Evolutionary conservation across 441 rosid species (phyloP).

Genomic region (Oxalis stricta): DNA sequence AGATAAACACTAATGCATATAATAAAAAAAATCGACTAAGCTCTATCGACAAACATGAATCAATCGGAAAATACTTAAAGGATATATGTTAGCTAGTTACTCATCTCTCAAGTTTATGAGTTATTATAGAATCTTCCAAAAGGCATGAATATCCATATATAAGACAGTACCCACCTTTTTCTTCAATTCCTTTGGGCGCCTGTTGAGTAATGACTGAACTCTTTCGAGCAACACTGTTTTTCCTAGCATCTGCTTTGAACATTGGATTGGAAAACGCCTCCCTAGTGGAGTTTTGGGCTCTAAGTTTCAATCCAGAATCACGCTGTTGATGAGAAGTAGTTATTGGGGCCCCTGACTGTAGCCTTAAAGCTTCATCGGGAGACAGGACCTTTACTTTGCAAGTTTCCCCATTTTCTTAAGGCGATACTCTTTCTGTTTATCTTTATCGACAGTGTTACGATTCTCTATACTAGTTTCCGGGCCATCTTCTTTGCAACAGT

Average conservation of each 20-base stretch:
- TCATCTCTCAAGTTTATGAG: too few species aligned
- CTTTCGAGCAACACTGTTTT: slow-evolving; percentile 11
- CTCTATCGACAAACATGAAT: background rate
- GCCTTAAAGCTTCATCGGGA: slow-evolving; percentile 21
- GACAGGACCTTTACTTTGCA: slow-evolving; percentile 34
- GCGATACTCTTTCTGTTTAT: slow-evolving; percentile 9
- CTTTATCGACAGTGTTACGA: slow-evolving; percentile 8
- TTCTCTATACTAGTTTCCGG: too few species aligned
- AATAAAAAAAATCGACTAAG: background rate
- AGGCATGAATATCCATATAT: too few species aligned
- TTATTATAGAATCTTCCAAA: too few species aligned
- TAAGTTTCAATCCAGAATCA: slow-evolving; percentile 5
- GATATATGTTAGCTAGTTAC: too few species aligned
- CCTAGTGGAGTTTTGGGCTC: too few species aligned
- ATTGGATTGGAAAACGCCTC: slow-evolving; percentile 3
- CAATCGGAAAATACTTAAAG: background rate
- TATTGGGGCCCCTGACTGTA: slow-evolving; percentile 17
- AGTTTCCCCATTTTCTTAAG: slow-evolving; percentile 11
- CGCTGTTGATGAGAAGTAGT: background rate
- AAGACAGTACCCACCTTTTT: too few species aligned
- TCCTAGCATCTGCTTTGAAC: slow-evolving; percentile 9
- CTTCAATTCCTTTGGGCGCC: slow-evolving; percentile 10
- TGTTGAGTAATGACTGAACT: slow-evolving; percentile 8
- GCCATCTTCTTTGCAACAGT: slow-evolving; percentile 14
- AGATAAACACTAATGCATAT: too few species aligned